A percentile compares a stretch with the other conserved stretches of the same genome.
Evolutionary conservation across 805 yeast genomes (phyloP).

Genomic region (Suhomyces kilbournensis): DNA sequence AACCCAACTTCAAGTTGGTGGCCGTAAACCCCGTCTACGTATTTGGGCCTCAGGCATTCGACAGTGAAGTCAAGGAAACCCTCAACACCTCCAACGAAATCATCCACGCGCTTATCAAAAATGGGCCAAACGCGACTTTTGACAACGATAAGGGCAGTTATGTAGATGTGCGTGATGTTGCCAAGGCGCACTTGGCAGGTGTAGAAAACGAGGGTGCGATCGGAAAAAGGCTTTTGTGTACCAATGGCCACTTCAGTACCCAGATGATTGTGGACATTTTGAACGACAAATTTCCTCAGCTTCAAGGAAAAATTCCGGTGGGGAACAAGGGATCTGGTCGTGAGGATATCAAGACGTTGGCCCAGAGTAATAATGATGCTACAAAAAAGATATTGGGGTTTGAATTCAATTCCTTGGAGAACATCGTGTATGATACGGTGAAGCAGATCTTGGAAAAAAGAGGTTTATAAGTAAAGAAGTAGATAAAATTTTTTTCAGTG

Average conservation of each 20-base stretch:
- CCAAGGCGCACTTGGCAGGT: slow-evolving; percentile 32
- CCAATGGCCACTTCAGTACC: slow-evolving; percentile 32
- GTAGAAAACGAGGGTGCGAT: slow-evolving; percentile 21
- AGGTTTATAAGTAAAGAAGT: no score
- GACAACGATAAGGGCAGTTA: slow-evolving; percentile 19
- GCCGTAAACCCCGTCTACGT: slow-evolving; percentile 39
- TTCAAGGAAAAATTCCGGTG: slow-evolving; percentile 19
- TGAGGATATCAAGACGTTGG: slow-evolving; percentile 25
- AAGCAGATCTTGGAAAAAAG: slow-evolving; percentile 13
- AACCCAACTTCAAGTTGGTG: slow-evolving; percentile 13
- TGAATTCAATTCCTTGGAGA: slow-evolving; percentile 19
- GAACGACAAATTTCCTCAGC: slow-evolving; percentile 14
- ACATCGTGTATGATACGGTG: slow-evolving; percentile 24
- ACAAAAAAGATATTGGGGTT: slow-evolving; percentile 20
- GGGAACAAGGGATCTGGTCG: slow-evolving; percentile 34
- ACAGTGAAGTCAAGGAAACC: slow-evolving; percentile 8
- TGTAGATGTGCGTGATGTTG: slow-evolving; percentile 23
- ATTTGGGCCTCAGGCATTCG: slow-evolving; percentile 39
- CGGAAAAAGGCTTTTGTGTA: slow-evolving; percentile 31
- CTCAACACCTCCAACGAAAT: slow-evolving; percentile 28
- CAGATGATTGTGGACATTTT: slow-evolving; percentile 30
- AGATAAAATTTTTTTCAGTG: neutral
- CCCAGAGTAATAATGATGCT: slow-evolving; percentile 11
- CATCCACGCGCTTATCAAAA: slow-evolving; percentile 16
- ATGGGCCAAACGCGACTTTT: slow-evolving; percentile 16